Evolutionary conservation across 2,329 filamentous ascomycete species (phyloP), one percentile per base, ranked within the genome.

Genomic region (Aspergillus pseudoglaucus): DNA sequence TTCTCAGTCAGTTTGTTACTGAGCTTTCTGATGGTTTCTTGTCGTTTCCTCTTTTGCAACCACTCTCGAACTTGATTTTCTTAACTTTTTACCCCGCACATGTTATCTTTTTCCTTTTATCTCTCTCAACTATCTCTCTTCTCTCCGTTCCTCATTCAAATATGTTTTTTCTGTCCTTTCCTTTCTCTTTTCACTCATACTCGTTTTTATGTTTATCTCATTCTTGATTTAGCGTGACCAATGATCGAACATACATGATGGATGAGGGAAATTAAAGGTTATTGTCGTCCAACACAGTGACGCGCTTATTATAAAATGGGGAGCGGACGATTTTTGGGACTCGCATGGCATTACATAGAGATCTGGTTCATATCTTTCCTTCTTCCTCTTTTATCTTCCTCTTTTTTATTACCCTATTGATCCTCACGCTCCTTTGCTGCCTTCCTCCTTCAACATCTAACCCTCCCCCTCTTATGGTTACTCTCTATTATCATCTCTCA

Each of bases 161-260:
- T 10, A 44, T 46, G 20, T 44, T 47, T 44, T 44, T 35, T 42
- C 48, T 22, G 35, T 47, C 45, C 39, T 22, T 30, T 50, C 23
- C 49, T 37, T 45, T 15, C 32, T 45, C 20, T 40, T 38, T 38
- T 47, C 23, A 17, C 23, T 39, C 23, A 44, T 45, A 43, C 48
- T 53, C 49, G 37, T 20, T 39, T 39, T 22, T 22, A 18, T 45
- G 47, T 47, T 53, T 51, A 47, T 55, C 57, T 62, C 58, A 59
- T 64, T 64, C 61, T 64, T 64, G 61, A 64, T 64, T 67, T 66
- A 67, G 64, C 64, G 63, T 66, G 63, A 64, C 61, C 61, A 66
- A 66, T 63, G 62, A 66, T 65, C 64, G 61, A 67, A 65, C 60
- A 64, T 65, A 66, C 59, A 65, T 66, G 61, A 67, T 61, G 62